Conservation (phyloP, 352 stramenopile genomes). For the Globisporangium heterothallicum region DNA sequence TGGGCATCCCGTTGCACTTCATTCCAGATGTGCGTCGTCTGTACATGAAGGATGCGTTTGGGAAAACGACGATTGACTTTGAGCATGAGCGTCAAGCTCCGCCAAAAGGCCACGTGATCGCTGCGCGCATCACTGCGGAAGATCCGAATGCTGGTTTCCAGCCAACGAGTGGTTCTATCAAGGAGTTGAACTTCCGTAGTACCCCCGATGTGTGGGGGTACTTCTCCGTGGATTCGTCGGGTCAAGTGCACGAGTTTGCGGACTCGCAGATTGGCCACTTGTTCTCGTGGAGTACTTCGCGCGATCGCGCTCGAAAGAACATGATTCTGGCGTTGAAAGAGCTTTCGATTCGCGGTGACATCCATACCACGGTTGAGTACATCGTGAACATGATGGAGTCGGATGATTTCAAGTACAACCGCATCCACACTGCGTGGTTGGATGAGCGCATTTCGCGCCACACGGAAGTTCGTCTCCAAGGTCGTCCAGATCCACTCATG, state of each 20-base stretch:
- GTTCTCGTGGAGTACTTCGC: conserved; percentile 95
- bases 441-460: conserved; percentile 95
- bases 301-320: conserved; percentile 97
- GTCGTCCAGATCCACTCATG: conserved; percentile 75
- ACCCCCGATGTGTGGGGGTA: conserved; percentile 99
- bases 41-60: conserved; percentile 94
- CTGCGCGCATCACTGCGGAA: conserved; percentile 98
- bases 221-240: conserved; percentile 98
- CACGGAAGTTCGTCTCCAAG: conserved; percentile 84
- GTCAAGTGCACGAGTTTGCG: conserved; percentile 99
- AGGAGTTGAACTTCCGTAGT: conserved; percentile 99
- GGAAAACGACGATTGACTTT: conserved; percentile 95
- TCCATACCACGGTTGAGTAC: conserved; percentile 99
- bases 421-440: conserved; percentile 99
- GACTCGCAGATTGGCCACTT: conserved; percentile 99
- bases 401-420: conserved; percentile 98
- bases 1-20: conserved; percentile 98
- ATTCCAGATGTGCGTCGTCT: conserved; percentile 98
- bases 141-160: conserved; percentile 99
- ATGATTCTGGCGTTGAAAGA: conserved; percentile 99
- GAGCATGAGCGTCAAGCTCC: conserved; percentile 73
- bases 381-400: conserved; percentile 99
- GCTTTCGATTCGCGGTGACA: conserved; percentile 98
- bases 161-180: conserved; percentile 95
- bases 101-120: conserved; percentile 95